Evolutionary conservation across 176 grass and related monocot species (phyloP).

Genomic region (Musa beccarii): DNA sequence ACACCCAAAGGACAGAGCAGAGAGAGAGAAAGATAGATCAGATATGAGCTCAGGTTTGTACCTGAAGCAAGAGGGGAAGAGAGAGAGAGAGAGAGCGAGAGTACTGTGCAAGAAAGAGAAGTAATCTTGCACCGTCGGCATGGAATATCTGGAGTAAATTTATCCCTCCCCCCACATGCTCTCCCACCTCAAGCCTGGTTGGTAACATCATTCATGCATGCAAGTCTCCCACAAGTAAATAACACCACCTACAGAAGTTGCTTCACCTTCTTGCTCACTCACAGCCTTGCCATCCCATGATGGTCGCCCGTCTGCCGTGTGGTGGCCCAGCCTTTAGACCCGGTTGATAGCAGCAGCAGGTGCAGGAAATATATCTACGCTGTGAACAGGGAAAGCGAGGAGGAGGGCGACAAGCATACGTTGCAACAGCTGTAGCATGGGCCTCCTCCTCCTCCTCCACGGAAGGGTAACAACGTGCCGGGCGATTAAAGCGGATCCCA

Average conservation of each 20-base stretch:
- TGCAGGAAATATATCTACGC: no score
- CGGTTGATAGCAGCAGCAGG: not conserved
- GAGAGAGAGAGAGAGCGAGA: not conserved
- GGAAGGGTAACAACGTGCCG: conserved; percentile 13
- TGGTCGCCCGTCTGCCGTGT: not conserved
- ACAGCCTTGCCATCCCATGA: no score
- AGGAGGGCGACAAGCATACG: conserved; percentile 10
- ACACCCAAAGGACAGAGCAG: not conserved
- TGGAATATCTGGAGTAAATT: not conserved
- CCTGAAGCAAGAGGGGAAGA: not conserved
- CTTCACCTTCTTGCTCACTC: not conserved
- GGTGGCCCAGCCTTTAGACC: not conserved
- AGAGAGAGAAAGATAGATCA: not conserved
- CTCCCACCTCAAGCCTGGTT: not conserved
- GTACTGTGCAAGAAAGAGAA: not conserved
- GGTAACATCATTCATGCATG: not conserved
- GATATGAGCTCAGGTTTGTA: no score
- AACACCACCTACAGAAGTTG: not conserved
- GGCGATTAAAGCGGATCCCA: conserved; percentile 27
- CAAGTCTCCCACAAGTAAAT: not conserved
- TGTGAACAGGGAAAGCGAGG: not conserved
- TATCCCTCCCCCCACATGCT: not conserved
- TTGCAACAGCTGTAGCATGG: conserved; percentile 18
- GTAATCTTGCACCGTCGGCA: not conserved
- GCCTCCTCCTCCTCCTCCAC: not conserved